Conservation (phyloP, 805 yeast species). For the Priceomyces melissophilus region DNA sequence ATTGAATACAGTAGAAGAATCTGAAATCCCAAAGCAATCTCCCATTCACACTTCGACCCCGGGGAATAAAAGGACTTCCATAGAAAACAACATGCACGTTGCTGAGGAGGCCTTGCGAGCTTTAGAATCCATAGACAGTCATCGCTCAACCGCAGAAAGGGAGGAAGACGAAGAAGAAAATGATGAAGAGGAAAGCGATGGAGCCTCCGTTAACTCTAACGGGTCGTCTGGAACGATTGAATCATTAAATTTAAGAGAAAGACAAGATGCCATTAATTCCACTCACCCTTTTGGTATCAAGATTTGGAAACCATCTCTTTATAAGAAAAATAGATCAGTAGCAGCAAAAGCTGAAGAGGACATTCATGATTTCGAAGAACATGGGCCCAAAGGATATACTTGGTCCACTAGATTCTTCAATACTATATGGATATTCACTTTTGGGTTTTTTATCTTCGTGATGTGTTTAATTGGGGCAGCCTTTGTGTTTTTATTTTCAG, state of each 20-base stretch:
- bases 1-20: too few species aligned
- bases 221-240: slow-evolving; percentile 56
- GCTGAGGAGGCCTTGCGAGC: slow-evolving; percentile 21
- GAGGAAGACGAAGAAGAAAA: slow-evolving; percentile 23
- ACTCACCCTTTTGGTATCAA: slow-evolving; percentile 98
- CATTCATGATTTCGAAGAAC: slow-evolving; percentile 69
- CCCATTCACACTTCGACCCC: too few species aligned
- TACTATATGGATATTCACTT: slow-evolving; percentile 64
- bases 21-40: too few species aligned
- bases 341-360: slow-evolving; percentile 89
- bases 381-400: slow-evolving; percentile 47
- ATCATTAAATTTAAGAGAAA: slow-evolving; percentile 81
- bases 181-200: slow-evolving; percentile 20
- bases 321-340: slow-evolving; percentile 89
- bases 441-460: slow-evolving; percentile 61
- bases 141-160: slow-evolving; percentile 7
- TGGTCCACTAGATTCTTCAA: slow-evolving; percentile 68
- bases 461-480: slow-evolving; percentile 52
- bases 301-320: slow-evolving; percentile 97
- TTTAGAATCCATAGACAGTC: slow-evolving; percentile 11
- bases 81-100: slow-evolving; percentile 11
- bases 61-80: not conserved
- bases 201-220: slow-evolving; percentile 22
- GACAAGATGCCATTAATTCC: slow-evolving; percentile 93
- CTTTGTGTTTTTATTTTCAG: slow-evolving; percentile 39